Evolutionary conservation across 345 rosid genomes (phyloP).

Genomic region (Boechera retrofracta): DNA sequence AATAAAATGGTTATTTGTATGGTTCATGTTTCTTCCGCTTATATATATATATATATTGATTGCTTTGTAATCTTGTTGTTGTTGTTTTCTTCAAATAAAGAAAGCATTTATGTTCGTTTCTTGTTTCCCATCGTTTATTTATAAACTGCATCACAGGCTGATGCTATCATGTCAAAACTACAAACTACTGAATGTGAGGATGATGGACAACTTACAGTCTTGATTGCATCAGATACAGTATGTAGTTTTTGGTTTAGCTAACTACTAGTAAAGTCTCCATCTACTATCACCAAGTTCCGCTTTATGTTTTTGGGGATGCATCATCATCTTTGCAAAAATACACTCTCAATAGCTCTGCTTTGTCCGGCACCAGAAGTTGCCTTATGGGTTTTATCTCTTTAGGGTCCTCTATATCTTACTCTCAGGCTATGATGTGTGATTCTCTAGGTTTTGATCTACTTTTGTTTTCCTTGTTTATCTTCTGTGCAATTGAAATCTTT

Average conservation of each 20-base stretch:
- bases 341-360: neutral
- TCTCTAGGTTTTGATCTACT: neutral
- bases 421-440: neutral
- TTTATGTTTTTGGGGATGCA: constrained; percentile 53
- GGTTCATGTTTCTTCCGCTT: neutral
- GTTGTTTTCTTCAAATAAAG: neutral
- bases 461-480: neutral
- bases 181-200: constrained; percentile 42
- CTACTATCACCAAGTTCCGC: constrained; percentile 45
- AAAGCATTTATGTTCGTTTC: neutral
- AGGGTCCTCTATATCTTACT: neutral
- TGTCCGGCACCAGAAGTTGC: neutral
- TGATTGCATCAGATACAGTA: constrained; percentile 82
- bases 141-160: constrained; percentile 66
- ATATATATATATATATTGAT: neutral
- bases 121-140: constrained; percentile 36
- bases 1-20: neutral
- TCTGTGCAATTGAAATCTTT: neutral
- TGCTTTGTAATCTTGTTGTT: neutral
- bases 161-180: constrained; percentile 62
- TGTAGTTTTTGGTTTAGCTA: constrained; percentile 46
- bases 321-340: constrained; percentile 5
- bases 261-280: constrained; percentile 16
- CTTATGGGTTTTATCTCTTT: neutral
- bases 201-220: constrained; percentile 50